Evolutionary conservation across 352 stramenopile species (phyloP), one percentile per base, ranked within the genome.

Genomic region (Globisporangium megalacanthum): DNA sequence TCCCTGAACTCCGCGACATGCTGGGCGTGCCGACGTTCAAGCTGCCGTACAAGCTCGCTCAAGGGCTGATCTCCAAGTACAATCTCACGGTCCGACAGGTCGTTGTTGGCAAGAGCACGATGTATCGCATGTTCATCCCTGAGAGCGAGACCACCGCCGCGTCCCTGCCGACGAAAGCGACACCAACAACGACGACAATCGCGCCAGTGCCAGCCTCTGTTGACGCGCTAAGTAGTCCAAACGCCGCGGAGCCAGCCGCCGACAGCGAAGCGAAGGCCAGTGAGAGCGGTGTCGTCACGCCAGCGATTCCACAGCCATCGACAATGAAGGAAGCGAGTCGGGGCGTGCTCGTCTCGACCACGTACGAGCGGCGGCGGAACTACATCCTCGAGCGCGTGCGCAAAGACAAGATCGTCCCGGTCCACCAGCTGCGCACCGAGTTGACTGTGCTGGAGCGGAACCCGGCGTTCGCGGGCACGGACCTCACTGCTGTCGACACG

Each of bases 1-100:
- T 94, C 22, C 82, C 84, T 11, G 82, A 94, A 51, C 68, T 94
- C 33, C 77, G 82, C 54, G 84, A 94, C 60, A 57, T 88, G 19
- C 62, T 92, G 8, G 82, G 80, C 33, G 83, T 92, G 5, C 82
- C 84, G 35, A 89, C 83, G n/a, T 90, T 91, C 61, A 90, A 91
- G 61, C 58, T 92, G 4, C 83, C 83, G 25, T 92, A 92, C 64
- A 90, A 89, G 25, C 57, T 92, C 44, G 79, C 83, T 0, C 83
- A 92, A 61, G 77, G 77, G 5, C 61, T 92, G 58, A 92, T 92
- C 41, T 75, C 75, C 56, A 87, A 87, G 60, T 92, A 93, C 65
- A 88, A 79, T 47, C 68, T 93, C 45, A 76, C 65, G 1, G 83
- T 93, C 19, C 79, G 88, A 49, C 78, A 89, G 63, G 80, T 93